phyloP scores from a whole-genome alignment of 495 filamentous ascomycete species.

The Letharia lupina region DNA sequence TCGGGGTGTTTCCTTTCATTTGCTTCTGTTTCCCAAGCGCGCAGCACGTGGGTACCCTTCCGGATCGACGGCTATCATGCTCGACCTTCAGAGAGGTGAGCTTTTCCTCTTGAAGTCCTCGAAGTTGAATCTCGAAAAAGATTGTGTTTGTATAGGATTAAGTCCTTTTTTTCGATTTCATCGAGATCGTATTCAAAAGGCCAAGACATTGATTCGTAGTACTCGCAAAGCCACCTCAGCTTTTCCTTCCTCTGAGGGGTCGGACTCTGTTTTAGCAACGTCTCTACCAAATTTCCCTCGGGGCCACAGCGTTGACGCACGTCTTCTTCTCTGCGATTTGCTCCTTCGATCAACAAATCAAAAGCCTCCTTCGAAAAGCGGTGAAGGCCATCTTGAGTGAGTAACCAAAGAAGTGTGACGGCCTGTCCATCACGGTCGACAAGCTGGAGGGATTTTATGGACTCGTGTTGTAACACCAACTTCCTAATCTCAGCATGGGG shows the following conservation, averaged over 20 bases:
- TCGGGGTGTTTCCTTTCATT: too few species aligned
- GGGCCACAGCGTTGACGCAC: background rate
- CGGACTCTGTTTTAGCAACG: background rate
- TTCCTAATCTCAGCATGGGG: background rate
- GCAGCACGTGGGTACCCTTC: too few species aligned
- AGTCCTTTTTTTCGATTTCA: too few species aligned
- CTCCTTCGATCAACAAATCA: background rate
- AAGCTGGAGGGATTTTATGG: background rate
- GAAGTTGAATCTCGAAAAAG: too few species aligned
- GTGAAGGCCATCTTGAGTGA: background rate
- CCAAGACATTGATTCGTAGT: background rate
- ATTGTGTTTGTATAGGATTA: too few species aligned
- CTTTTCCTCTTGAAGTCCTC: too few species aligned
- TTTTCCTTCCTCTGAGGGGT: accelerated
- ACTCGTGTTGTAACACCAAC: background rate
- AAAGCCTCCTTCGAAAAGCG: background rate
- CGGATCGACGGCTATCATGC: too few species aligned
- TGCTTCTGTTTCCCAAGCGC: too few species aligned
- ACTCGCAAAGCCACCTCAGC: background rate
- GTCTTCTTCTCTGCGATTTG: background rate
- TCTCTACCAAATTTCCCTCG: background rate
- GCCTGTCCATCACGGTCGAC: background rate
- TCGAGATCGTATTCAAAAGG: background rate
- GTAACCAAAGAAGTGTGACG: background rate
- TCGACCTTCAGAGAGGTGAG: too few species aligned